Evolutionary conservation across 2,329 filamentous ascomycete genomes (phyloP).

Genomic region (Setomelanomma holmii): DNA sequence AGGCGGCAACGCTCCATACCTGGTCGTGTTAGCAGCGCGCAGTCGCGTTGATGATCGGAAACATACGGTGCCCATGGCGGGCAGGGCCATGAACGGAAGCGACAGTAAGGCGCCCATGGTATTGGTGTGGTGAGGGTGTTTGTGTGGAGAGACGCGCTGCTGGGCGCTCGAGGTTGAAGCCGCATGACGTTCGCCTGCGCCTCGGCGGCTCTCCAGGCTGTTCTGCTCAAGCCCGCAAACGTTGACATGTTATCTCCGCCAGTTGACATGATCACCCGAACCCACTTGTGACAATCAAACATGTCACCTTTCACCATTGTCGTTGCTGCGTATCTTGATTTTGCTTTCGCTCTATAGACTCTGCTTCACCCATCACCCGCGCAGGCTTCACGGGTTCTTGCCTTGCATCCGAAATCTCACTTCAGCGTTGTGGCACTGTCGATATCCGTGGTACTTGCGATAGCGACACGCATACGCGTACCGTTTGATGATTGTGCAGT

Average conservation of each 20-base stretch:
- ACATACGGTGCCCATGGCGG: constrained; percentile 84
- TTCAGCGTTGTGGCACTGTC: no score
- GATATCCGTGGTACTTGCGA: no score
- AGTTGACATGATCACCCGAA: constrained; percentile 6
- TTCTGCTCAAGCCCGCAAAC: constrained; percentile 3
- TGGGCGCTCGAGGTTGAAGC: constrained; percentile 15
- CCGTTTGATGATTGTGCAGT: constrained; percentile 24
- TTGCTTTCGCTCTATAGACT: constrained; percentile 1
- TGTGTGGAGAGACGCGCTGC: constrained; percentile 9
- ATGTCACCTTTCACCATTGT: constrained; percentile 2
- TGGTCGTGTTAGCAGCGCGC: constrained; percentile 49
- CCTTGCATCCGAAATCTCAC: no score
- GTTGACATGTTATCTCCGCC: constrained; percentile 28
- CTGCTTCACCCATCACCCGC: neutral
- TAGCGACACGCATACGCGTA: neutral
- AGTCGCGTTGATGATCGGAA: constrained; percentile 1
- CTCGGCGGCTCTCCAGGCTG: constrained; percentile 13
- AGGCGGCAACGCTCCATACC: constrained; percentile 80
- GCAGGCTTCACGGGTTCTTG: neutral
- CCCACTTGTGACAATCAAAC: constrained; percentile 1
- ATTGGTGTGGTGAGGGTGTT: constrained; percentile 23
- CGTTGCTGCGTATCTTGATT: constrained; percentile 2
- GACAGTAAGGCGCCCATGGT: constrained; percentile 91
- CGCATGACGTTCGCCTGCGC: constrained; percentile 25
- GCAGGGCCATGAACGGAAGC: constrained; percentile 85